Evolutionary conservation across 2,329 filamentous ascomycete genomes (phyloP), one percentile per base, ranked within the genome.

Genomic region (Sclerotiophoma versabilis): DNA sequence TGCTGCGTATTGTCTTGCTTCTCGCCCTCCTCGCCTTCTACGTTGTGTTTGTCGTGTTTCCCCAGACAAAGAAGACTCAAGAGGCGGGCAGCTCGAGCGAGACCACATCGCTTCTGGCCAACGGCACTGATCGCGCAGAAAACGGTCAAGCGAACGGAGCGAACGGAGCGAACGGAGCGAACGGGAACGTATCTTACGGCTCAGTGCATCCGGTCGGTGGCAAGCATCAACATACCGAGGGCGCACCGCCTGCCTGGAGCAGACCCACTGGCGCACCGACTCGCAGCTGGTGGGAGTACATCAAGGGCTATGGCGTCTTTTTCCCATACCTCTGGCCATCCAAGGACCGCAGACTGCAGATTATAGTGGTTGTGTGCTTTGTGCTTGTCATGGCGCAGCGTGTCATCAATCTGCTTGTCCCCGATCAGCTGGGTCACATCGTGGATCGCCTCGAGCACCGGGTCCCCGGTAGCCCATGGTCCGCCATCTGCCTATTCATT

Each of bases 311-410:
- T 75, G 90, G 89, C 11, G 81, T 97, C 45, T 96, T 99, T 77
- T 96, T 98, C 73, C 93, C 93, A 0, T 99, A 98, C 71, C 85
- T 98, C 54, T 99, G 95, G 95, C 95, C 95, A 0, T 89, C 87
- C 67, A 93, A 93, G 69, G 87, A 91, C 44, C 78, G 82, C 30
- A 83, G 81, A 60, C 81, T 99, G 49, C 89, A 97, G 77, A 62
- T 92, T 20, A 83, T 93, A 49, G 92, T 97, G 17, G 73, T 96
- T 17, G 67, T 92, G 41, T 98, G 95, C 76, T 93, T 98, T 69
- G 46, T 86, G 29, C 83, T 99, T 41, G 86, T 98, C 49, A 75
- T 95, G 38, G 68, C 89, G 10, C 93, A 97, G 78, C 88, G 95
- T 58, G 80, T 87, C 42, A 85, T 99, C 74, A 97, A 98, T 70